Conservation (phyloP, 768 basidiomycete genomes). For the Russula earlei region DNA sequence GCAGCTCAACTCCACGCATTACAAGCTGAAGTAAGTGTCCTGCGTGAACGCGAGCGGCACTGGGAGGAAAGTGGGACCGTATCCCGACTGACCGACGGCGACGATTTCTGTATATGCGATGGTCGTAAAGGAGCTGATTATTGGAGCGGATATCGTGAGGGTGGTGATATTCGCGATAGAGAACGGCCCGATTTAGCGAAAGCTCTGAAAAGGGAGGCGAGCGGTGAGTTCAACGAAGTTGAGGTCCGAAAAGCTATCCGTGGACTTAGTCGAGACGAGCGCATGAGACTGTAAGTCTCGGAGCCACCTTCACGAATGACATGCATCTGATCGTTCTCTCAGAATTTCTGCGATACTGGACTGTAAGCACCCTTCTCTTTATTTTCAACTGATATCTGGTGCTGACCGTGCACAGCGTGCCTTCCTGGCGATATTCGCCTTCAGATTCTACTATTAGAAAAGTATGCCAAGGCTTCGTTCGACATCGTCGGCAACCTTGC, state of each 20-base stretch:
- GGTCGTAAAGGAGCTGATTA: slow-evolving; percentile 55
- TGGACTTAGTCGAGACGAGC: slow-evolving; percentile 51
- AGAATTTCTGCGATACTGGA: slow-evolving; percentile 58
- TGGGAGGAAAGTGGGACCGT: slow-evolving; percentile 22
- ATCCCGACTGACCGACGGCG: slow-evolving; percentile 18
- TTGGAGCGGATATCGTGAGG: slow-evolving; percentile 60
- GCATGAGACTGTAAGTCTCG: slow-evolving; percentile 60
- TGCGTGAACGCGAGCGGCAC: slow-evolving; percentile 38
- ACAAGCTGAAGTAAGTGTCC: slow-evolving; percentile 66
- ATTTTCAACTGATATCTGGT: slow-evolving; percentile 4
- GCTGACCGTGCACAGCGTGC: slow-evolving; percentile 38
- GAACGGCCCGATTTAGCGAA: slow-evolving; percentile 41
- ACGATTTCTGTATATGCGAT: slow-evolving; percentile 43
- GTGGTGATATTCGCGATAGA: slow-evolving; percentile 36
- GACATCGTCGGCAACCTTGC: slow-evolving; percentile 71
- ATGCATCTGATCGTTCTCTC: slow-evolving; percentile 1
- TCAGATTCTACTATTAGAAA: slow-evolving; percentile 77
- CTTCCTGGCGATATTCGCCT: slow-evolving; percentile 78
- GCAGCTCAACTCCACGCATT: slow-evolving; percentile 80
- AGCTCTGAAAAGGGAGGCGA: slow-evolving; percentile 38
- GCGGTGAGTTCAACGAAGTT: slow-evolving; percentile 57
- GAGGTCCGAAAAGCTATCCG: slow-evolving; percentile 59
- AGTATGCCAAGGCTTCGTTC: slow-evolving; percentile 73
- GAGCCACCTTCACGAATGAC: slow-evolving; percentile 14
- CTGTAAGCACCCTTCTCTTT: slow-evolving; percentile 29